A percentile compares a stretch with the other conserved stretches of the same genome.
phyloP scores from a whole-genome alignment of 2,329 filamentous ascomycete species.

The Paecilomyces formosus region DNA sequence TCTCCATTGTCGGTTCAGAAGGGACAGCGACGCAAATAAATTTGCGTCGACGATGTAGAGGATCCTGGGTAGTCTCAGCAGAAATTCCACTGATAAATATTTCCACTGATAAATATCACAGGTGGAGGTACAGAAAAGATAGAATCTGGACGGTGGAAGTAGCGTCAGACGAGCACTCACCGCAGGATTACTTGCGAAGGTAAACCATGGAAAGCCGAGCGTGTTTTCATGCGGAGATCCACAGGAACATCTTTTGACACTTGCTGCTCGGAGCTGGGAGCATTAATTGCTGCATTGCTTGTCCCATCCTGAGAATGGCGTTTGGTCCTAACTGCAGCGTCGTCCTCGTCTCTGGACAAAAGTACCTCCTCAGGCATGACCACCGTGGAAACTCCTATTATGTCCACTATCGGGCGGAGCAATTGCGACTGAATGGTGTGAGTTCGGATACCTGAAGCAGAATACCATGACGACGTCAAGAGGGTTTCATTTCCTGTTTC shows the following conservation, averaged over 20 bases:
- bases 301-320: neutral
- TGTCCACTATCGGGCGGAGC: neutral
- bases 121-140: constrained; percentile 1
- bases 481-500: neutral
- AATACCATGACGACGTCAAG: neutral
- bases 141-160: neutral
- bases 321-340: neutral
- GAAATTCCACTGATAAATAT: constrained; percentile 1
- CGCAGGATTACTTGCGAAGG: constrained; percentile 20
- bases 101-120: constrained; percentile 1
- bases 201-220: constrained; percentile 14
- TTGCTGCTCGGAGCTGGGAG: neutral
- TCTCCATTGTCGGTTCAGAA: constrained; percentile 40
- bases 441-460: neutral
- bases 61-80: constrained; percentile 30
- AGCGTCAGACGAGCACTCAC: constrained; percentile 13
- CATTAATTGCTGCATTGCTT: neutral
- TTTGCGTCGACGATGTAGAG: constrained; percentile 40
- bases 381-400: neutral
- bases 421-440: neutral
- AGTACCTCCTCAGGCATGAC: neutral
- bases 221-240: neutral
- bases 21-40: constrained; percentile 38
- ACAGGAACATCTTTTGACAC: neutral
- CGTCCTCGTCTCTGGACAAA: neutral